phyloP scores from a whole-genome alignment of 257 asterid genomes.

The Gentiana macrophylla region DNA sequence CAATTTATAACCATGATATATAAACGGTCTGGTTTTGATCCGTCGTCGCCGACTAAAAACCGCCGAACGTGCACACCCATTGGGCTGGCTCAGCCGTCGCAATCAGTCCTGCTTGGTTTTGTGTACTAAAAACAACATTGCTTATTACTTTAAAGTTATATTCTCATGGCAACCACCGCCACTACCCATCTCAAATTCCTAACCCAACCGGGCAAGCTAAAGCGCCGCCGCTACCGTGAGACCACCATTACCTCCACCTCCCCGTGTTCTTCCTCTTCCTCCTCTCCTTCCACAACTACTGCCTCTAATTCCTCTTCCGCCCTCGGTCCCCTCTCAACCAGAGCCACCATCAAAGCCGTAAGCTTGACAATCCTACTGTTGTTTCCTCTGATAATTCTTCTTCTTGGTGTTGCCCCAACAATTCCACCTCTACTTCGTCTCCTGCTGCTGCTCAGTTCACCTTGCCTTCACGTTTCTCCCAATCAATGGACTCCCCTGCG shows the following conservation, averaged over 20 bases:
- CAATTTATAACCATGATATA: not conserved
- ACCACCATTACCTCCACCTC: constrained; percentile 48
- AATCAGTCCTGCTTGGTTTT: not conserved
- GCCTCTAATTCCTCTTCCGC: constrained; percentile 4
- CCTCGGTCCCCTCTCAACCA: constrained; percentile 13
- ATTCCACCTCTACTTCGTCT: constrained; percentile 18
- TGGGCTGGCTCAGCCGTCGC: not conserved
- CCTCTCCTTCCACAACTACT: constrained; percentile 1
- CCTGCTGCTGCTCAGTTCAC: constrained; percentile 8
- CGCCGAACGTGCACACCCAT: constrained; percentile 1
- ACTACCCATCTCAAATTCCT: constrained; percentile 48
- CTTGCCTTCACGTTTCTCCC: constrained; percentile 16
- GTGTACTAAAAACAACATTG: not conserved
- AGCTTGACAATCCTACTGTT: constrained; percentile 19
- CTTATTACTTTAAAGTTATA: not conserved
- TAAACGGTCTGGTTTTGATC: not conserved
- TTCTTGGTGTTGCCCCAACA: constrained; percentile 27
- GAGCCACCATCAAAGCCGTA: constrained; percentile 15
- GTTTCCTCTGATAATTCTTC: constrained; percentile 35
- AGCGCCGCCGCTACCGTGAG: constrained; percentile 63
- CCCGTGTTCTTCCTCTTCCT: constrained; percentile 5
- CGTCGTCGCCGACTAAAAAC: too few relatives aligned
- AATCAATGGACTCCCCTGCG: constrained; percentile 27
- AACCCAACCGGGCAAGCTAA: constrained; percentile 39
- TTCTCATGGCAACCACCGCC: constrained; percentile 50